Conservation (phyloP, 2,329 filamentous ascomycete species). For the Cladosporium sp. region DNA sequence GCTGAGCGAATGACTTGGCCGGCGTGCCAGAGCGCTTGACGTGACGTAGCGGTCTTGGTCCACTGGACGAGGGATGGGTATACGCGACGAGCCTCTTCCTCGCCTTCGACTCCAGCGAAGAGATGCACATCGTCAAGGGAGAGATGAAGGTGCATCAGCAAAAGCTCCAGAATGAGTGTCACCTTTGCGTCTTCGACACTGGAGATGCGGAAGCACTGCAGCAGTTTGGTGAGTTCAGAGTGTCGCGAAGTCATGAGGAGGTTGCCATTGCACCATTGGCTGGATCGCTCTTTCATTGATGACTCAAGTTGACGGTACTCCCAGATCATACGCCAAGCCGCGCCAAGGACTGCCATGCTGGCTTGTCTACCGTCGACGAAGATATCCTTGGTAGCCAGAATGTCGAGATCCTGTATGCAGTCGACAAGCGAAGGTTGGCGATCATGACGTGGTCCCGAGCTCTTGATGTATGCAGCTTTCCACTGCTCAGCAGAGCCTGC, state of each 20-base stretch:
- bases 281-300: slow-evolving; percentile 48
- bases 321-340: slow-evolving; percentile 61
- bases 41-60: slow-evolving; percentile 52
- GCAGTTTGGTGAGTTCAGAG: slow-evolving; percentile 58
- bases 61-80: slow-evolving; percentile 58
- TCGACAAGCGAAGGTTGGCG: slow-evolving; percentile 52
- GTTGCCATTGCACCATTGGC: slow-evolving; percentile 34
- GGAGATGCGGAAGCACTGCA: slow-evolving; percentile 49
- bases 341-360: slow-evolving; percentile 59
- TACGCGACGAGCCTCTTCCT: slow-evolving; percentile 59
- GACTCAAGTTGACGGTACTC: slow-evolving; percentile 61
- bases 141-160: slow-evolving; percentile 62
- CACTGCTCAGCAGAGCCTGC: slow-evolving; percentile 61
- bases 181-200: slow-evolving; percentile 33
- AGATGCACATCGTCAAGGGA: slow-evolving; percentile 63
- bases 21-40: slow-evolving; percentile 63
- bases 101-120: slow-evolving; percentile 64
- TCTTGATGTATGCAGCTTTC: slow-evolving; percentile 56
- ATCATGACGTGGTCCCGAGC: slow-evolving; percentile 33
- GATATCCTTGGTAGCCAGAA: slow-evolving; percentile 47
- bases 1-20: slow-evolving; percentile 63
- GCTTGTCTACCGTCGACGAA: slow-evolving; percentile 55
- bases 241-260: slow-evolving; percentile 51
- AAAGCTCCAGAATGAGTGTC: slow-evolving; percentile 44
- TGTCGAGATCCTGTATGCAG: slow-evolving; percentile 53